These are phyloP conservation scores for Xylaria digitata DNA, from an alignment of 2,329 filamentous ascomycete genomes.

Conservation along the genomic window DNA sequence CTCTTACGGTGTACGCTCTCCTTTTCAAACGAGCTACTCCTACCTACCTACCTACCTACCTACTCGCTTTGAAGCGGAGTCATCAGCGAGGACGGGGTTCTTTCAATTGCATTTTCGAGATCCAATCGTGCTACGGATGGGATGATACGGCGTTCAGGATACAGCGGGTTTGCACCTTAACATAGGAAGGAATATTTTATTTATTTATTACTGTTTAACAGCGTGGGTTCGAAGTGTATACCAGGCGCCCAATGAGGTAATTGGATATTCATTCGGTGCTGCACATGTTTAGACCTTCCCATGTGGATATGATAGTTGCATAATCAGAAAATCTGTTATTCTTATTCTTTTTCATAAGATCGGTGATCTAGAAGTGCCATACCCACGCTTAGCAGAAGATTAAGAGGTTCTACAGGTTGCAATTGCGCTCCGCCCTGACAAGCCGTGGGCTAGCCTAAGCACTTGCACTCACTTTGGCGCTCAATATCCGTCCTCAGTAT, in stretches of 20 bases:
- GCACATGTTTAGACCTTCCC: neutral
- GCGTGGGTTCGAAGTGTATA: neutral
- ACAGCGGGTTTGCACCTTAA: neutral
- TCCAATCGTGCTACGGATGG: neutral
- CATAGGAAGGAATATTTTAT: neutral
- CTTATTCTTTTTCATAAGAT: neutral
- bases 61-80: neutral
- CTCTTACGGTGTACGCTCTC: no score
- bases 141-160: conserved; percentile 15
- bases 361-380: neutral
- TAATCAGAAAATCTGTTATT: neutral
- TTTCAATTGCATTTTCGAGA: neutral
- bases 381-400: neutral
- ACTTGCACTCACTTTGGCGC: no score
- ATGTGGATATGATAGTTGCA: neutral
- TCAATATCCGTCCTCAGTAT: neutral
- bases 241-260: no score
- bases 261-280: neutral
- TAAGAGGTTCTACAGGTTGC: no score
- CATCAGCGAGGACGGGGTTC: neutral
- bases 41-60: no score
- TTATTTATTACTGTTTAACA: neutral
- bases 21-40: no score
- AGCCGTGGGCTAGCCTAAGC: neutral
- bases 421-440: neutral